A percentile compares a stretch with the other conserved stretches of the same genome.
Evolutionary conservation across 2,329 filamentous ascomycete genomes (phyloP).

Genomic region (Fusarium tanahbumbuense): DNA sequence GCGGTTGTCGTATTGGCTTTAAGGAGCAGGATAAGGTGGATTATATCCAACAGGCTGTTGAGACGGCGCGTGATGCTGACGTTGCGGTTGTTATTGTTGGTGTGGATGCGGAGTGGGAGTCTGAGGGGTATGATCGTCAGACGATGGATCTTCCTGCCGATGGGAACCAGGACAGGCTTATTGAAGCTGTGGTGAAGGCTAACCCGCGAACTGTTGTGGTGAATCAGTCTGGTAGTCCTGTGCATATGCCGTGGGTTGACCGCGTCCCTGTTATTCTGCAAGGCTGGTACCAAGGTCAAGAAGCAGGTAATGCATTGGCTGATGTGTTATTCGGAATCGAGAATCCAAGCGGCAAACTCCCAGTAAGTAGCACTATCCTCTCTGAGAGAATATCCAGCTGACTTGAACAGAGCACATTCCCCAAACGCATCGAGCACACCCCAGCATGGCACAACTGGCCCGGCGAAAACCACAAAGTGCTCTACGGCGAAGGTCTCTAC

Average conservation of each 20-base stretch:
- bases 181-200: constrained; percentile 69
- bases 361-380: constrained; percentile 55
- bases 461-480: constrained; percentile 73
- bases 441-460: constrained; percentile 80
- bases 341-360: constrained; percentile 76
- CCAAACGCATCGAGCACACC: constrained; percentile 70
- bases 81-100: constrained; percentile 76
- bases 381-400: background rate
- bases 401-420: constrained; percentile 69
- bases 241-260: constrained; percentile 75
- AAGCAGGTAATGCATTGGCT: constrained; percentile 75
- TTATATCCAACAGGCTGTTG: constrained; percentile 72
- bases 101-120: constrained; percentile 80
- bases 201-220: constrained; percentile 76
- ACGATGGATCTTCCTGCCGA: constrained; percentile 75
- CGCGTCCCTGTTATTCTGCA: constrained; percentile 75
- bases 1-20: constrained; percentile 78
- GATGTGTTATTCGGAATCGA: constrained; percentile 75
- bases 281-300: constrained; percentile 65
- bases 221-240: constrained; percentile 56
- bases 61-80: constrained; percentile 70
- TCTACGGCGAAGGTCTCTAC: constrained; percentile 79
- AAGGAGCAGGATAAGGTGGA: constrained; percentile 72
- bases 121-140: constrained; percentile 78
- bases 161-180: constrained; percentile 67